Conservation (phyloP, 257 asterid species). For the Pogostemon cablin region DNA sequence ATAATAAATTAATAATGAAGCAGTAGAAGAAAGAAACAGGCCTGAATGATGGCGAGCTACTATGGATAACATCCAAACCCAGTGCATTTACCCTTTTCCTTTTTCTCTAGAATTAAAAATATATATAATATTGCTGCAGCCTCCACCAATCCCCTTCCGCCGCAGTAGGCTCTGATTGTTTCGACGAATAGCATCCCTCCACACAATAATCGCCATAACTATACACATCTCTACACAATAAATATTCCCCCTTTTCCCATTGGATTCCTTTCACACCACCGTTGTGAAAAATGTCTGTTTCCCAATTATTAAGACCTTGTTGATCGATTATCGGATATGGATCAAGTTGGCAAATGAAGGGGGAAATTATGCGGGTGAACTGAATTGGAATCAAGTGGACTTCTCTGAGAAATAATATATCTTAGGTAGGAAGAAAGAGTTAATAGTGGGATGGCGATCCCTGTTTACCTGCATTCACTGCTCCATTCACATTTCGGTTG, state of each 20-base stretch:
- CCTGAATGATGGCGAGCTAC: constrained; percentile 43
- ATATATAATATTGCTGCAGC: constrained; percentile 38
- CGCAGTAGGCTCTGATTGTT: constrained; percentile 44
- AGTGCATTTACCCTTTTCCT: constrained; percentile 36
- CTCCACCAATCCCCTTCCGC: constrained; percentile 48
- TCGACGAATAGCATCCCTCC: constrained; percentile 47
- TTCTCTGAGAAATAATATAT: constrained; percentile 2
- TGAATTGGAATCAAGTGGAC: constrained; percentile 25
- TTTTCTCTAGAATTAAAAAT: constrained; percentile 2
- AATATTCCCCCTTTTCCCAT: constrained; percentile 34
- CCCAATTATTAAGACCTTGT: constrained; percentile 24
- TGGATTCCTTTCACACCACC: constrained; percentile 60
- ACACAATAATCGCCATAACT: constrained; percentile 33
- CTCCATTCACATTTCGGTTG: too few species aligned
- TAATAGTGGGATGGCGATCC: neutral
- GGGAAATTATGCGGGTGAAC: constrained; percentile 26
- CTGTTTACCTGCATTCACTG: neutral
- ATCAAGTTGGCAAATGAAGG: constrained; percentile 48
- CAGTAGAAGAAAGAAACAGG: constrained; percentile 34
- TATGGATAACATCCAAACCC: constrained; percentile 52
- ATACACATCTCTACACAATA: constrained; percentile 36
- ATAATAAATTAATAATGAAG: neutral
- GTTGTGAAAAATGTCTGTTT: constrained; percentile 37
- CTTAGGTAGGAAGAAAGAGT: neutral
- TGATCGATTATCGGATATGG: constrained; percentile 23